phyloP scores from a whole-genome alignment of 148 eudicot genomes.

The Silene uniflora region DNA sequence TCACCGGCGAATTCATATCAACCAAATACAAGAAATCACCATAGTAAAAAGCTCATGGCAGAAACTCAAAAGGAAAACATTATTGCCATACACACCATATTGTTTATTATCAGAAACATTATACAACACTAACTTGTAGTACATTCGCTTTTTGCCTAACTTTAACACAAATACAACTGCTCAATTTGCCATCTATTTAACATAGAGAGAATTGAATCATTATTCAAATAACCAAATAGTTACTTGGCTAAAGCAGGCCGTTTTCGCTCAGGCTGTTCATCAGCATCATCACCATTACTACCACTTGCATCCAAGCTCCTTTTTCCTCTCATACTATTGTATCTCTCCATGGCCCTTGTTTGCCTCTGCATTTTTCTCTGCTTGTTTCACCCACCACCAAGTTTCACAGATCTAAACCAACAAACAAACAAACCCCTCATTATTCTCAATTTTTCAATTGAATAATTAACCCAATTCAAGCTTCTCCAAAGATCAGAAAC shows the following conservation, averaged over 20 bases:
- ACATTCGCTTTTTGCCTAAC: neutral
- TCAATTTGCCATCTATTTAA: no score
- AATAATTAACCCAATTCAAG: neutral
- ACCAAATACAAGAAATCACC: neutral
- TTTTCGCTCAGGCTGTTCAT: conserved; percentile 15
- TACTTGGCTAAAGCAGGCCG: conserved; percentile 12
- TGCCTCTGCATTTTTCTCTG: conserved; percentile 44
- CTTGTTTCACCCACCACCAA: conserved; percentile 23
- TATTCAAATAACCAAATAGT: neutral
- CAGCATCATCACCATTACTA: conserved; percentile 14
- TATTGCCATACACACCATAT: neutral
- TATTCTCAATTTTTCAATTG: neutral
- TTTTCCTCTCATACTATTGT: conserved; percentile 72
- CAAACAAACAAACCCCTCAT: conserved; percentile 17
- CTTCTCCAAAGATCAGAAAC: neutral
- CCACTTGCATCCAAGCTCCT: conserved; percentile 51
- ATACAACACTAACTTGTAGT: neutral
- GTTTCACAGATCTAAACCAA: conserved; percentile 39
- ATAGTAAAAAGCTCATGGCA: neutral
- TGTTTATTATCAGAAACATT: neutral
- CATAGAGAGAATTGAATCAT: neutral
- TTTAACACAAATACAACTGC: neutral
- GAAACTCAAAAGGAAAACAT: neutral
- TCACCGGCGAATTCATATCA: neutral
- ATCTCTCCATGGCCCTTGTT: conserved; percentile 71